phyloP scores from a whole-genome alignment of 1,139 yeast genomes.

The Lodderomyces metapsilosis region DNA sequence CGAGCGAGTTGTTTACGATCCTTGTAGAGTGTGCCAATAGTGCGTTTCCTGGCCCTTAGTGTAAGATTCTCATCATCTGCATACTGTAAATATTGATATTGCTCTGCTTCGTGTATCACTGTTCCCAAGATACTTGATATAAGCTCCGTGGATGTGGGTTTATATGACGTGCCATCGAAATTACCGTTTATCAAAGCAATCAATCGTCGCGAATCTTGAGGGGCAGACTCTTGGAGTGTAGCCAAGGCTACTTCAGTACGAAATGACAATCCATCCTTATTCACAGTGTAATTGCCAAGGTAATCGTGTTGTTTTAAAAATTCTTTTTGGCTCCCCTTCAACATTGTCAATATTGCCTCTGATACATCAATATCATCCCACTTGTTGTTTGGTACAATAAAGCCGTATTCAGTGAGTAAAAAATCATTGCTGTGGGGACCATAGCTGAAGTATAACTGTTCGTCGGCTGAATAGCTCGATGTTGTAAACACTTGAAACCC shows the following conservation, averaged over 20 bases:
- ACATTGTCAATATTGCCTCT: slow-evolving; percentile 29
- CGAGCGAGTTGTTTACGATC: slow-evolving; percentile 26
- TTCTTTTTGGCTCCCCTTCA: slow-evolving; percentile 28
- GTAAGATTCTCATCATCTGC: slow-evolving; percentile 16
- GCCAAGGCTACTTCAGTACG: slow-evolving; percentile 78
- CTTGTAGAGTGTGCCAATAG: slow-evolving; percentile 23
- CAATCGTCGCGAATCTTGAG: slow-evolving; percentile 29
- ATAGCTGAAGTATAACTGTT: slow-evolving; percentile 71
- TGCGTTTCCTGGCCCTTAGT: slow-evolving; percentile 17
- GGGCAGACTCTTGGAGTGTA: slow-evolving; percentile 46
- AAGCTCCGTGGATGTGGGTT: slow-evolving; percentile 24
- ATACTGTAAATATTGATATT: slow-evolving; percentile 17
- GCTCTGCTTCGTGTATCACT: slow-evolving; percentile 23
- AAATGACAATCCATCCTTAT: slow-evolving; percentile 55
- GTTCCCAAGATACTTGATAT: slow-evolving; percentile 34
- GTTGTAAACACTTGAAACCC: slow-evolving; percentile 55
- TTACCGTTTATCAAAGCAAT: slow-evolving; percentile 36
- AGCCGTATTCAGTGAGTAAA: slow-evolving; percentile 84
- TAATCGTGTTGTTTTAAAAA: slow-evolving; percentile 57
- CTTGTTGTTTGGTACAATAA: slow-evolving; percentile 52
- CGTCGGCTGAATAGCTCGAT: slow-evolving; percentile 34
- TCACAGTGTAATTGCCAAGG: slow-evolving; percentile 71
- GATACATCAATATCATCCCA: slow-evolving; percentile 76
- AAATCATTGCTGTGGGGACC: slow-evolving; percentile 89
- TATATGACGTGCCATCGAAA: slow-evolving; percentile 45